Evolutionary conservation across 148 eudicot genomes (phyloP), one percentile per base, ranked within the genome.

Genomic region (Amaranthus palmeri): DNA sequence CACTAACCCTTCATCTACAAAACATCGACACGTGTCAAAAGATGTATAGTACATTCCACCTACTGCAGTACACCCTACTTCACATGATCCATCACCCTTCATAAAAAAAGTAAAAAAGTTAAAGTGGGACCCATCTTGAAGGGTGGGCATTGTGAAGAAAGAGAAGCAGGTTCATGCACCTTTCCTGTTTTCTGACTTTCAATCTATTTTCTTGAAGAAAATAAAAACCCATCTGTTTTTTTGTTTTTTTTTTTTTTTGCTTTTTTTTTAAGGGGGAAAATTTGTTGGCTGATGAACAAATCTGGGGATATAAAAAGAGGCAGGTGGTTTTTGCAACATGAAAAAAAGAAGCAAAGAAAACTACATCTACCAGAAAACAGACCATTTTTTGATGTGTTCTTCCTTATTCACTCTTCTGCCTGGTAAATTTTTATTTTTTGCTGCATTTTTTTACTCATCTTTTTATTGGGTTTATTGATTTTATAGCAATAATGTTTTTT

Each of bases 81-180:
- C 75, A 51, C 72, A 54, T 8, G 68, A 44, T n/a, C 10, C 69
- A 53, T 10, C 60, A 2, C 51, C 36, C 52, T 9, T 17, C 0
- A 51, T 3, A 41, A 25, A 40, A 53, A 40, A 1, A 14, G 0
- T 11, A 45, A 17, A 10, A 49, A 25, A 47, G 11, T 46, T 8
- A 10, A 45, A 11, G 53, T 54, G 64, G 77, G 77, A 57, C 71
- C 77, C 64, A 55, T 3, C 59, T 4, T 10, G 6, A 52, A 46
- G 5, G 7, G n/a, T 47, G 43, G 43, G 7, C 10, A 10, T 40
- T 10, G 4, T 12, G 67, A 61, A 54, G 63, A 69, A 68, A 70
- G 77, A 74, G 64, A 56, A 63, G 41, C 8, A 75, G 79, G 77
- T 80, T 76, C 83, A 68, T 80, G 83, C 70, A 72, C 76, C 60